Evolutionary conservation across 2,329 filamentous ascomycete species (phyloP), one percentile per base, ranked within the genome.

Genomic region (Hypomyces rosellus): DNA sequence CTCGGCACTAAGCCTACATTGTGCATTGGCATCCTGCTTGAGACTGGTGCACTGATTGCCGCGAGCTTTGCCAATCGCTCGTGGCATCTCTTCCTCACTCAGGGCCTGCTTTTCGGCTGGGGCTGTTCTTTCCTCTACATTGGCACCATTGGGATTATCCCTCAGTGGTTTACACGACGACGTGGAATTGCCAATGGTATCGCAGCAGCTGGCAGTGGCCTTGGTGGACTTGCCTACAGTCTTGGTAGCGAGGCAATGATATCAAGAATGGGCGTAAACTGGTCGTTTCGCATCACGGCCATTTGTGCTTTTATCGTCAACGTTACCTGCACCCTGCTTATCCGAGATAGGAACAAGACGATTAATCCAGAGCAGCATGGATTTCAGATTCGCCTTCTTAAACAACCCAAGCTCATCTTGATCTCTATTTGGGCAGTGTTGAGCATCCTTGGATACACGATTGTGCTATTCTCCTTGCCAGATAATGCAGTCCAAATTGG

Each of bases 381-480:
- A 2, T 57, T 61, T 38, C 52, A 60, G 14, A 44, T 45, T 0
- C 30, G 15, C 0, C 47, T 61, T 2, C 34, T 63, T 0, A 71
- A 68, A 40, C 70, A 73, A 1, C 64, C 70, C 0, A 76, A 85
- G 55, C 81, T 82, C 52, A 52, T 80, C 4, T 69, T 83, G 0
- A 68, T 85, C n/a, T 68, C 82, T 18, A 68, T 61, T 3, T 86
- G 78, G 68, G 81, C 79, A 1, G 73, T 80, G 51, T 71, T 85
- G 54, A 81, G 74, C 46, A 81, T 85, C 74, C 67, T 87, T 5
- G 84, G 80, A 5, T 86, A 86, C 55, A 77, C 85, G 16, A 77
- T 82, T 0, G 64, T 86, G 2, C 69, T 86, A 2, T 87, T 84
- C 65, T 81, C 76, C 3, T 64, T 87, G 8, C 78, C 84, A 1